A percentile compares a stretch with the other conserved stretches of the same genome.
Evolutionary conservation across 768 basidiomycete genomes (phyloP).

Genomic region (Udeniomyces megalosporus): DNA sequence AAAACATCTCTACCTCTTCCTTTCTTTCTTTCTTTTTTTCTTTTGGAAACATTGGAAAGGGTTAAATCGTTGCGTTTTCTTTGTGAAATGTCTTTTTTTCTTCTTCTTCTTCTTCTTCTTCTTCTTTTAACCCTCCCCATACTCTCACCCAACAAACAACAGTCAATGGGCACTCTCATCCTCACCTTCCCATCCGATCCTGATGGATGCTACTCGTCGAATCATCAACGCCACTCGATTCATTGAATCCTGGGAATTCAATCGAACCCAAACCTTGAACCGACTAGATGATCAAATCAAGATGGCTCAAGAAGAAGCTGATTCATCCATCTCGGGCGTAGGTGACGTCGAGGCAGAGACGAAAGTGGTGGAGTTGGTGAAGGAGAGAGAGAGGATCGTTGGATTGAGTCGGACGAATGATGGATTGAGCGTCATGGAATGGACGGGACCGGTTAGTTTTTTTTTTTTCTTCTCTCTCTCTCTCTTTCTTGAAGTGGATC

Average conservation of each 20-base stretch:
- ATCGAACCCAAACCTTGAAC: slow-evolving; percentile 11
- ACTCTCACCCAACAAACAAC: neutral
- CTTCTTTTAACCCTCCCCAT: too few relatives aligned
- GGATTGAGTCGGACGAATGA: slow-evolving; percentile 10
- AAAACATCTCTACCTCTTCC: too few relatives aligned
- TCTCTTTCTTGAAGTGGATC: too few relatives aligned
- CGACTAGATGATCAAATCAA: neutral
- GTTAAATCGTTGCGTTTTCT: too few relatives aligned
- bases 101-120: too few relatives aligned
- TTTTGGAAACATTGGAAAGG: too few relatives aligned
- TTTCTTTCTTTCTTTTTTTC: too few relatives aligned
- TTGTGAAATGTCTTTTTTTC: too few relatives aligned
- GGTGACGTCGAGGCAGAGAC: too few relatives aligned
- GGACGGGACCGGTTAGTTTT: slow-evolving; percentile 21
- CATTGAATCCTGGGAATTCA: slow-evolving; percentile 19
- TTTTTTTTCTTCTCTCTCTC: neutral
- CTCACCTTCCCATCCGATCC: slow-evolving; percentile 25
- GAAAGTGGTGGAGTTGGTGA: neutral
- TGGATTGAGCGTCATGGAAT: slow-evolving; percentile 24
- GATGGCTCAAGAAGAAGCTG: too few relatives aligned
- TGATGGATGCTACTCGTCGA: slow-evolving; percentile 23
- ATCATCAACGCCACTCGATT: slow-evolving; percentile 22
- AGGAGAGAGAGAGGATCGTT: neutral
- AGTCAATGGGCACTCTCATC: slow-evolving; percentile 28
- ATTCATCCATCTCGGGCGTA: too few relatives aligned